Percentiles rank a stretch among this genome's conserved stretches.
phyloP scores from a whole-genome alignment of 805 yeast genomes.

The Candida silvatica region DNA sequence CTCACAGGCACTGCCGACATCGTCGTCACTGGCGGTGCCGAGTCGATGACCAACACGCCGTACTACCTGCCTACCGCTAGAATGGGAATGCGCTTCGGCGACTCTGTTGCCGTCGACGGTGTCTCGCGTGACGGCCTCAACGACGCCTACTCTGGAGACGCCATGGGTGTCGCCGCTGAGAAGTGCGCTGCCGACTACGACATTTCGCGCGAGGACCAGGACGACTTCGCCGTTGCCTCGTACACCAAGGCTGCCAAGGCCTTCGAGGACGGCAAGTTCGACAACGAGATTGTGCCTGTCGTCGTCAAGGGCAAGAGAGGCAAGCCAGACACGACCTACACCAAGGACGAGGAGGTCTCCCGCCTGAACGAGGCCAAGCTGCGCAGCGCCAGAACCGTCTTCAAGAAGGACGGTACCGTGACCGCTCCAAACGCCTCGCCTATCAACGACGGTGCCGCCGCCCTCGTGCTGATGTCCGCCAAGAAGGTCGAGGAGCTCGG shows the following conservation, averaged over 20 bases:
- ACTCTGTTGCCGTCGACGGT: slow-evolving; percentile 73
- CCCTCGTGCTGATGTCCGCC: slow-evolving; percentile 81
- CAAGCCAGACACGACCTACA: slow-evolving; percentile 69
- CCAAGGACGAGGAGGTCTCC: slow-evolving; percentile 74
- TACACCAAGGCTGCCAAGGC: slow-evolving; percentile 85
- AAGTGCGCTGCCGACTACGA: slow-evolving; percentile 83
- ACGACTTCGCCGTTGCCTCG: slow-evolving; percentile 75
- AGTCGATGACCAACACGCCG: slow-evolving; percentile 94
- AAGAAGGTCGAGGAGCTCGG: slow-evolving; percentile 77
- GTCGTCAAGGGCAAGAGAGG: slow-evolving; percentile 87
- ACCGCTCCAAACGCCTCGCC: slow-evolving; percentile 97
- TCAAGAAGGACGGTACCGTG: slow-evolving; percentile 92
- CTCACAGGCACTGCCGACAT: slow-evolving; percentile 85
- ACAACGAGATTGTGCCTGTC: slow-evolving; percentile 75
- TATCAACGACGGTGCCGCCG: slow-evolving; percentile 97
- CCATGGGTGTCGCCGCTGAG: slow-evolving; percentile 98
- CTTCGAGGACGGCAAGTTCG: slow-evolving; percentile 72
- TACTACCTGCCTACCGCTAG: slow-evolving; percentile 85
- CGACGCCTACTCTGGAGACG: slow-evolving; percentile 81
- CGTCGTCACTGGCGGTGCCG: slow-evolving; percentile 96
- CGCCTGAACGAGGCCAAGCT: slow-evolving; percentile 75
- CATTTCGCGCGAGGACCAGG: slow-evolving; percentile 80
- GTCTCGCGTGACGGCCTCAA: slow-evolving; percentile 85
- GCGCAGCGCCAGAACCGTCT: slow-evolving; percentile 84
- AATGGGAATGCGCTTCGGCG: slow-evolving; percentile 86